Percentiles rank a stretch among this genome's conserved stretches.
Conservation (phyloP, 2,329 filamentous ascomycete species). For the Chaetomiaceae sp. region DNA sequence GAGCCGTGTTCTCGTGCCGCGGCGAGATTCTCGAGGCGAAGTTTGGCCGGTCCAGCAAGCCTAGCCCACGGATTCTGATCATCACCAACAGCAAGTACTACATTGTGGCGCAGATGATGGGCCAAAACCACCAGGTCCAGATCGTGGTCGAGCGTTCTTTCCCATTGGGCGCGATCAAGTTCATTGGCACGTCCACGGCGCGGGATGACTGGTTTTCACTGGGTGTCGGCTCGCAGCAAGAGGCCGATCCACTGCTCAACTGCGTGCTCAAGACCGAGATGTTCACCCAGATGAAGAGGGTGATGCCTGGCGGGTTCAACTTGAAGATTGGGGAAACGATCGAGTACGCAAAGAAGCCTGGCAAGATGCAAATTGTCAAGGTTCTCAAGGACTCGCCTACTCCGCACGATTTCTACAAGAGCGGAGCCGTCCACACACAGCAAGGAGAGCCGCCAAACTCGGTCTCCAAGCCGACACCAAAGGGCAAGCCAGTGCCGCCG, state of each 20-base stretch:
- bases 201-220: slow-evolving; percentile 98
- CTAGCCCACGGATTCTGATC: slow-evolving; percentile 77
- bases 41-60: slow-evolving; percentile 93
- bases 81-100: slow-evolving; percentile 85
- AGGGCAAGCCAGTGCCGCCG: slow-evolving; percentile 77
- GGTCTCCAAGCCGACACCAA: slow-evolving; percentile 77
- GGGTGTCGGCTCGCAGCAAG: slow-evolving; percentile 82
- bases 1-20: slow-evolving; percentile 82
- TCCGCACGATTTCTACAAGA: slow-evolving; percentile 85
- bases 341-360: slow-evolving; percentile 96
- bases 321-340: slow-evolving; percentile 80
- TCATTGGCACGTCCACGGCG: slow-evolving; percentile 71
- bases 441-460: slow-evolving; percentile 80
- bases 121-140: slow-evolving; percentile 75
- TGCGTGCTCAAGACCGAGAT: slow-evolving; percentile 97
- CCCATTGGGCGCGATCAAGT: slow-evolving; percentile 83
- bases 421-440: slow-evolving; percentile 80
- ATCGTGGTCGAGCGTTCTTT: slow-evolving; percentile 80
- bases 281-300: slow-evolving; percentile 82
- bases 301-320: slow-evolving; percentile 74
- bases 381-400: slow-evolving; percentile 80
- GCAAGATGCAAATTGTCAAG: slow-evolving; percentile 85
- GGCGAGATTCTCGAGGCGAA: slow-evolving; percentile 89
- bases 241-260: slow-evolving; percentile 87
- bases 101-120: slow-evolving; percentile 77